Conservation (phyloP, 306 rosid species). For the Hippophae gyantsensis region DNA sequence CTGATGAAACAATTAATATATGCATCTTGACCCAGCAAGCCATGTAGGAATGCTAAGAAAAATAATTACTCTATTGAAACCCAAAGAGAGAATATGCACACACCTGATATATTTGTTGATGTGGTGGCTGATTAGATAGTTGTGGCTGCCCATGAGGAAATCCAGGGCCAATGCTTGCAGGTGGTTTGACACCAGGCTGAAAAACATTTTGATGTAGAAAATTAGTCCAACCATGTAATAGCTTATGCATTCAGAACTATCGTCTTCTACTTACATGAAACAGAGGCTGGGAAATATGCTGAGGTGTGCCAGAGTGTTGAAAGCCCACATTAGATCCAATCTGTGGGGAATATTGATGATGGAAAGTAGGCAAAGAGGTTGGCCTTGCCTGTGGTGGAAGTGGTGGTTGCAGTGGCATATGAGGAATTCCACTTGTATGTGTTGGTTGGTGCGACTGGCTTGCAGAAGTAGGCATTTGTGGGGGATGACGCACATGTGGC, state of each 20-base stretch:
- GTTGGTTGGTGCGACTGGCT: constrained; percentile 60
- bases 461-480: constrained; percentile 45
- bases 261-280: constrained; percentile 68
- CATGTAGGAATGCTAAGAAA: constrained; percentile 5
- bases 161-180: constrained; percentile 50
- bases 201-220: constrained; percentile 23
- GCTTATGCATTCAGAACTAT: constrained; percentile 13
- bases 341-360: constrained; percentile 68
- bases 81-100: not conserved
- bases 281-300: constrained; percentile 59
- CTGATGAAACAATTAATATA: constrained; percentile 1
- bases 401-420: constrained; percentile 65
- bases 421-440: constrained; percentile 59
- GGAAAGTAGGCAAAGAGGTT: constrained; percentile 49
- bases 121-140: constrained; percentile 54
- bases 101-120: constrained; percentile 78
- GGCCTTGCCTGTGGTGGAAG: constrained; percentile 70
- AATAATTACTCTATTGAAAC: not conserved
- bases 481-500: constrained; percentile 52
- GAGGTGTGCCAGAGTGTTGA: constrained; percentile 65
- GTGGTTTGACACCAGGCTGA: constrained; percentile 67
- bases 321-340: constrained; percentile 53
- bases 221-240: constrained; percentile 7
- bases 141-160: constrained; percentile 60
- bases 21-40: constrained; percentile 4